A percentile compares a stretch with the other conserved stretches of the same genome.
These are phyloP conservation scores for Globisporangium canariense DNA, from an alignment of 352 stramenopile species.

Conservation along the genomic window DNA sequence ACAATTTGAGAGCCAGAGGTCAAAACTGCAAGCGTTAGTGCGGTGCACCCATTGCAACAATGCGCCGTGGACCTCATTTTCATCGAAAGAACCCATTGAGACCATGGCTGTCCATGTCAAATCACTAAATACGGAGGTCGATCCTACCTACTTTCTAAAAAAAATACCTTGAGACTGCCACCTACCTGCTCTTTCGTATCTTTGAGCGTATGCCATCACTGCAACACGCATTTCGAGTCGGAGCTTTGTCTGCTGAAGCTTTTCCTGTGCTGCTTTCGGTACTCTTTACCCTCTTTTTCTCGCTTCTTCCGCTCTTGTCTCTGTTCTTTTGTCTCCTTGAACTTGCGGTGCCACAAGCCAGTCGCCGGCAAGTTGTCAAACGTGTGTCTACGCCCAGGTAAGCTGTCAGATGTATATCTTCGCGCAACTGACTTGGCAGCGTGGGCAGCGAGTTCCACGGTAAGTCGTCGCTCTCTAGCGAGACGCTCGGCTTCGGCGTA, in stretches of 20 bases:
- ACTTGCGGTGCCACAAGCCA: background rate
- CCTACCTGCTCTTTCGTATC: too few species aligned
- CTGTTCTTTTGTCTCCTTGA: background rate
- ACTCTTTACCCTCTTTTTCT: background rate
- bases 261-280: too few species aligned
- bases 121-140: background rate
- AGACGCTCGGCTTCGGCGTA: conserved; percentile 5
- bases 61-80: too few species aligned
- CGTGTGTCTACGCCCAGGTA: background rate
- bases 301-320: background rate
- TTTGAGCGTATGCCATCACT: background rate
- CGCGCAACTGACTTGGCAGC: background rate
- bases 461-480: background rate
- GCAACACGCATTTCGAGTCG: background rate
- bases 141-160: too few species aligned
- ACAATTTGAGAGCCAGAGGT: too few species aligned
- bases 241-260: background rate
- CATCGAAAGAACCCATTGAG: too few species aligned
- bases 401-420: background rate
- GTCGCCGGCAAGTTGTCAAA: too few species aligned
- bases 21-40: too few species aligned
- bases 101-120: background rate
- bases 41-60: too few species aligned
- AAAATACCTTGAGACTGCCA: too few species aligned
- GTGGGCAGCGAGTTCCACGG: background rate